Base-by-base conservation (phyloP, 2,329 filamentous ascomycete genomes). In the Xylariales sp. region DNA sequence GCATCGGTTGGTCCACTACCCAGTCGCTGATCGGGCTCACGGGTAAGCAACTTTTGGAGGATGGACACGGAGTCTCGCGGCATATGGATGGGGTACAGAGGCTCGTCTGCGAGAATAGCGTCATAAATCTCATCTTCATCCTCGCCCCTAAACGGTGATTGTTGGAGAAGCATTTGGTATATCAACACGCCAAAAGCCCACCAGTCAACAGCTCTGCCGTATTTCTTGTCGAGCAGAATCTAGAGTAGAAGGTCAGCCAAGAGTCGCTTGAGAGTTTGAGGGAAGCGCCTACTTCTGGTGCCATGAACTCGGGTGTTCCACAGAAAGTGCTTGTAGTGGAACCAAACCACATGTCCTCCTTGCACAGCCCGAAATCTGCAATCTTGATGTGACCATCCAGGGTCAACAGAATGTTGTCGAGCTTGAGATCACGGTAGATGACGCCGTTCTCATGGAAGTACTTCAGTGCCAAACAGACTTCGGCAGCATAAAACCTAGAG, bases 381-480 rank as follows among this genome's bases (percentile, higher is more conserved):
- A 98, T 89, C 75, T 97, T 97, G 73, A 98, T 95, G 63, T 98
- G 93, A 19, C 93, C 93, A 59, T 98, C 93, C 33, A 95, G 74
- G 1, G 89, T 94, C 57, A 98, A 73, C 34, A 98, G 76, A 59
- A 98, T 98, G 63, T 98, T 84, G 65, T 84, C 80, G 6, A 88
- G 86, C 71, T 98, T 98, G 59, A 98, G 69, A 69, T 98, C 93
- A 68, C 93, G 87, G 66, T 98, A 98, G 54, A 98, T 96, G 58
- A 98, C 93, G 42, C 93, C 93, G 62, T 98, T 97, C 65, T 98
- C 93, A 59, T 98, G 93, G 76, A 98, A 97, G 65, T 98, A 98
- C 65, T 98, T 98, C 56, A 98, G 73, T 12, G 93, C 93, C 60
- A 98, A 68, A 71, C 93, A 96, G 41, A 98, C 94, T 64, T 98